Base-by-base conservation (phyloP, 257 asterid genomes). In the Verbena officinalis region DNA sequence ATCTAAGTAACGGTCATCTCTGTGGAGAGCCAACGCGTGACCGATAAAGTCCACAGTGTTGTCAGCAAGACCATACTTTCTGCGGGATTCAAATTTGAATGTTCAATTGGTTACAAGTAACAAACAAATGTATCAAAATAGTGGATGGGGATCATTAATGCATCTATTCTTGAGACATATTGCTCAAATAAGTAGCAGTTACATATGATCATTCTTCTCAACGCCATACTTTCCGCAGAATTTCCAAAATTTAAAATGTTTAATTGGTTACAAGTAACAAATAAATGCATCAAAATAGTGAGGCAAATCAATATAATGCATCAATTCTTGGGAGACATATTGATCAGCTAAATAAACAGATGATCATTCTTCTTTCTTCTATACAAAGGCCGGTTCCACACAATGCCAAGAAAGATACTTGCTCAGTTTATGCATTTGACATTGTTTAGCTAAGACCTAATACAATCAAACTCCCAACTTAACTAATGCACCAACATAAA, bases 61-160 rank as follows among this genome's bases (percentile, higher is more conserved):
- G 75, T 89, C 94, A 81, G 85, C 96, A 73, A 93, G 98, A 64
- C 97, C 97, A 71, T 80, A 93, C 76, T 89, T 93, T 64, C 97
- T 93, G 86, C 59, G 45, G 64, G 48, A 46, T 58, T 48, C 49
- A 54, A 39, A 62, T 45, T 46, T 40, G 54, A 48, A 66, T 21
- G 23, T 52, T 49, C 48, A 65, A 57, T 24, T 14, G 20, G 60
- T 42, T 2, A n/a, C n/a, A n/a, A 48, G 15, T 30, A 63, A 62
- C 45, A 21, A 27, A 23, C 3, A 12, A 43, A 45, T 48, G 20
- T 44, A 44, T 60, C 70, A 43, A 7, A 72, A 27, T 36, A 46
- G 33, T 53, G 65, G 24, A 19, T n/a, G 17, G 14, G n/a, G n/a
- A 65, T 36, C 56, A 65, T 19, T 7, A 38, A 19, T 51, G 50